Conservation (phyloP, 192 early-diverging fungal species). For the Diversispora eburnea region DNA sequence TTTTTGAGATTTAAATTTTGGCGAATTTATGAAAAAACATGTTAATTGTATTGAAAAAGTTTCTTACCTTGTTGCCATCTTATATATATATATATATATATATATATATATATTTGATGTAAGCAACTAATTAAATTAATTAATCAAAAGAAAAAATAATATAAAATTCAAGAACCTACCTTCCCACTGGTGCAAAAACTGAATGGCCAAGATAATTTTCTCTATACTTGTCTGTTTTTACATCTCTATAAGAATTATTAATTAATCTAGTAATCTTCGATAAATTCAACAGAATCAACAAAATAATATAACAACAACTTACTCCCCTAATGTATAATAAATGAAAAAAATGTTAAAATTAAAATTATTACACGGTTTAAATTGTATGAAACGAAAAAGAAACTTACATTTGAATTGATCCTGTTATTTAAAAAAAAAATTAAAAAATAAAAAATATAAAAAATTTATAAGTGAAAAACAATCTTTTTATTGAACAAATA, state of each 20-base stretch:
- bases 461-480: background rate
- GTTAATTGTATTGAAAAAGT: background rate
- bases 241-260: constrained; percentile 28
- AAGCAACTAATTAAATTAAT: too few relatives aligned
- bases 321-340: constrained; percentile 24
- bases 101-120: constrained; percentile 43
- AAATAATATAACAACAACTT: background rate
- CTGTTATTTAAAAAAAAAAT: background rate
- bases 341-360: background rate
- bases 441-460: background rate
- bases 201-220: constrained; percentile 88
- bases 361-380: background rate
- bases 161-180: constrained; percentile 44
- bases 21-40: background rate
- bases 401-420: constrained; percentile 29
- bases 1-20: background rate
- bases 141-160: too few relatives aligned
- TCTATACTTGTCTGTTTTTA: constrained; percentile 66
- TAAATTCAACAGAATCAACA: background rate
- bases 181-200: constrained; percentile 71
- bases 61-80: constrained; percentile 19
- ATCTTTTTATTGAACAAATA: background rate
- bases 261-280: background rate
- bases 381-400: background rate
- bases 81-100: constrained; percentile 20